phyloP scores from a whole-genome alignment of 495 filamentous ascomycete genomes.

The Opeltia flavorubescens region DNA sequence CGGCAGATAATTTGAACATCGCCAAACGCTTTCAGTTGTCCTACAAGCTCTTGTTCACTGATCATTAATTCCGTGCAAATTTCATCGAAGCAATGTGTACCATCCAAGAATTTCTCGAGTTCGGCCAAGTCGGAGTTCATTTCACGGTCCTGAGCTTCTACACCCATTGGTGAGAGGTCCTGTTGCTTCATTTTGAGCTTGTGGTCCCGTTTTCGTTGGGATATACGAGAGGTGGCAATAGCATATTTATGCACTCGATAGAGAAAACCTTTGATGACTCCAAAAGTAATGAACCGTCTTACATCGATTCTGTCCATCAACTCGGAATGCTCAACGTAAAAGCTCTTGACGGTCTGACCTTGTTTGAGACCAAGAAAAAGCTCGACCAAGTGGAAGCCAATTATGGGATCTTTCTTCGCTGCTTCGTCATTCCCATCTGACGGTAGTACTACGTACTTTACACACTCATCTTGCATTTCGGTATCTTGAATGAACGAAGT shows the following conservation, averaged over 20 bases:
- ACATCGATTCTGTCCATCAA: constrained; percentile 65
- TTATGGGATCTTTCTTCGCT: constrained; percentile 13
- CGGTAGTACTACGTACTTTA: constrained; percentile 51
- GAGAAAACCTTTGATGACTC: constrained; percentile 87
- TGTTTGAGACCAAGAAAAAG: constrained; percentile 70
- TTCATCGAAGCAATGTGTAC: constrained; percentile 75
- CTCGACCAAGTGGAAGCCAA: constrained; percentile 29
- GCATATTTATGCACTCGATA: constrained; percentile 90
- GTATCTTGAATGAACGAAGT: constrained; percentile 53
- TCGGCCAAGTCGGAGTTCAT: constrained; percentile 14
- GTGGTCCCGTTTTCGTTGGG: constrained; percentile 3
- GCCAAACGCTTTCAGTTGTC: constrained; percentile 33
- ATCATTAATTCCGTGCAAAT: constrained; percentile 66
- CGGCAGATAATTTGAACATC: constrained; percentile 43
- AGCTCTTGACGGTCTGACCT: constrained; percentile 66
- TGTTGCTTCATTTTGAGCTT: not conserved
- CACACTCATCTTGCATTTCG: constrained; percentile 71
- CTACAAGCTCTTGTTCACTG: constrained; percentile 40
- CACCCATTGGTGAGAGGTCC: not conserved
- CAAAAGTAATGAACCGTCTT: constrained; percentile 83
- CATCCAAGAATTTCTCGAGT: constrained; percentile 60
- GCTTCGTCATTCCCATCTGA: not conserved
- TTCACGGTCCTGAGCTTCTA: not conserved
- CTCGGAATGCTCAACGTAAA: constrained; percentile 57
- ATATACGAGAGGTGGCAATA: constrained; percentile 32